Evolutionary conservation across 495 filamentous ascomycete species (phyloP).

Genomic region (Parmelia sp.): DNA sequence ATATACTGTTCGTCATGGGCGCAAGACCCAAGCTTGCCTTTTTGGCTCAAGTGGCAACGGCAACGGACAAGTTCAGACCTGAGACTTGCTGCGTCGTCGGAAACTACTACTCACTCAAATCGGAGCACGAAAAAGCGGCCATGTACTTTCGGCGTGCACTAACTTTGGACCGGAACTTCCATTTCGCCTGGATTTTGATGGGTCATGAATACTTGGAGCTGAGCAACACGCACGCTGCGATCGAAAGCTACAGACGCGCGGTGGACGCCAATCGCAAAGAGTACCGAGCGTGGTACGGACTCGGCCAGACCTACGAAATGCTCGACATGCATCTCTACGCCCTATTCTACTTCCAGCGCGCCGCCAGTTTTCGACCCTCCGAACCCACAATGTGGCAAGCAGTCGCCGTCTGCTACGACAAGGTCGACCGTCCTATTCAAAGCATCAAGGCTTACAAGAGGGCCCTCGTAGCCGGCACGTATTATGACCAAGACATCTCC

Average conservation of each 20-base stretch:
- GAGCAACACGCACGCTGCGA: conserved; percentile 98
- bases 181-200: conserved; percentile 98
- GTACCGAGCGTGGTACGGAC: conserved; percentile 96
- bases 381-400: conserved; percentile 99
- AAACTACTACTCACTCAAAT: conserved; percentile 92
- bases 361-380: conserved; percentile 80
- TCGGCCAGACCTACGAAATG: conserved; percentile 96
- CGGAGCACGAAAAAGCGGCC: conserved; percentile 94
- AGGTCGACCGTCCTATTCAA: conserved; percentile 73
- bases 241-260: conserved; percentile 92
- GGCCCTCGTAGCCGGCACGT: conserved; percentile 75
- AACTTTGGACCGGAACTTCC: conserved; percentile 85
- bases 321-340: conserved; percentile 97
- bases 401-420: conserved; percentile 82
- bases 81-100: conserved; percentile 96
- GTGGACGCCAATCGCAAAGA: conserved; percentile 96
- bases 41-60: conserved; percentile 79
- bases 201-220: conserved; percentile 98
- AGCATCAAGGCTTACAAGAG: conserved; percentile 93
- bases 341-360: conserved; percentile 95
- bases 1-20: conserved; percentile 91
- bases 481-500: conserved; percentile 52
- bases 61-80: conserved; percentile 90
- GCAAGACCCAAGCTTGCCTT: conserved; percentile 83
- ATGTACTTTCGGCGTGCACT: conserved; percentile 95